Base-by-base conservation (phyloP, 1,284 basidiomycete genomes). In the Cryptococcus maquisensis region DNA sequence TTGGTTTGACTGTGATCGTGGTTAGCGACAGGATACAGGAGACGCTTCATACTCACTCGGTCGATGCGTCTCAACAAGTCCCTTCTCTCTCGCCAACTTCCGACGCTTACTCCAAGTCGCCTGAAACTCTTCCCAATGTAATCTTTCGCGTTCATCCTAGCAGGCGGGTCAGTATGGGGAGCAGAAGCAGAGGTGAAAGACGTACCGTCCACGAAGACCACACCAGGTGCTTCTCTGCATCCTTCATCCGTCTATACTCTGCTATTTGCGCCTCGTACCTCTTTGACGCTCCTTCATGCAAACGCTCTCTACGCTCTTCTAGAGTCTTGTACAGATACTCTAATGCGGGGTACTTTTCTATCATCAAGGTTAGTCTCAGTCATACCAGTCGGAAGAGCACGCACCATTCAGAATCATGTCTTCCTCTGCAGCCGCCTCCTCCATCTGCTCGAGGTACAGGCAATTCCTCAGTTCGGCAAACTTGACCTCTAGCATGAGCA, bases 401-500 rank as follows among this genome's bases (percentile, higher is more conserved):
- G 50, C 50, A 80, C 79, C 80, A 51, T 78, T 73, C 35, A 79
- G 60, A 41, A 83, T 75, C 73, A 80, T 79, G 26, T 79, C 77
- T 55, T 80, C 78, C 65, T 83, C 82, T 36, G 73, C 71, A 20
- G 78, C 78, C 41, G 81, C 76, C 59, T 83, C 81, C 50, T 79
- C 77, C 66, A 82, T 76, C 5, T 81, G 68, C 62, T 83, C 82
- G 35, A 81, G 65, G 64, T 81, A 82, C 20, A 83, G 73, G 37
- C 78, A 72, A 65, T 83, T 81, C 24, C 82, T 66, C 41, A 83
- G 63, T 36, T 78, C 74, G 1, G 81, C 81, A 57, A 82, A 81
- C 37, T 79, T 78, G 62, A 83, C 75, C 65, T 83, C 82, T 46
- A 82, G 80, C 57, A 75, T 77, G 20, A 81, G 73, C 24, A 83